Base-by-base conservation (phyloP, 768 basidiomycete species). In the Mrakia frigida region DNA sequence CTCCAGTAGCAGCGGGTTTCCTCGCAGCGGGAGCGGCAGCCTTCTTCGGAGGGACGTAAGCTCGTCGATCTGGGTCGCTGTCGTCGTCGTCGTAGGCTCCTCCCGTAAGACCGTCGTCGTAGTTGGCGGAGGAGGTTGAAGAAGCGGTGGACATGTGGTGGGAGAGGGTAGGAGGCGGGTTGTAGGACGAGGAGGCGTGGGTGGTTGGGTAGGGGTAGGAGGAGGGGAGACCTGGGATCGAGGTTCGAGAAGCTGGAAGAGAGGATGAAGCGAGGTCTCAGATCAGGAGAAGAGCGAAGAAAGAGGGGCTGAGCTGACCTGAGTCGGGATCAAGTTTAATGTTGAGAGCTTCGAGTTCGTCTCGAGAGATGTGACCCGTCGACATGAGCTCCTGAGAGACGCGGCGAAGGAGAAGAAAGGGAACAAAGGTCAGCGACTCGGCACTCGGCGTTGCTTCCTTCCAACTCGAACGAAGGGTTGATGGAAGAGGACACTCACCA, bases 21-120 rank as follows among this genome's bases (percentile, higher is more conserved):
- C 28, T 77, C 65, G 63, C 72, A 28, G 73, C 41, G 5, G 65
- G 33, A 37, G 72, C 28, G 23, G 74, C 14, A 23, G 50, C 46
- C 50, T 71, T 52, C 46, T 71, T 59, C 13, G 50, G 70, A 31
- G 50, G 46, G 28, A 52, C 46, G 46, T 71, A 71, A 31, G 70
- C 70, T 21, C 31, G 56, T 59, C 56, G 74, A 16, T 76, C 76
- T 6, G 28, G 39, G 50, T 77, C 76, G 25, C 63, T 68, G 39
- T 77, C 76, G 46, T 77, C 72, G 33, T 77, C 76, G 52, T 77
- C 74, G 74, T 75, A 75, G 6, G 74, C 74, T 10, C 74, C 74
- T 18, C 74, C 74, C 4, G 43, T 33, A 18, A 71, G 35, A 18
- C 46, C 46, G 6, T 41, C 52, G 39, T 77, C 76, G 52, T 71